phyloP scores from a whole-genome alignment of 176 grass and related monocot species.

The Elymus sibiricus region DNA sequence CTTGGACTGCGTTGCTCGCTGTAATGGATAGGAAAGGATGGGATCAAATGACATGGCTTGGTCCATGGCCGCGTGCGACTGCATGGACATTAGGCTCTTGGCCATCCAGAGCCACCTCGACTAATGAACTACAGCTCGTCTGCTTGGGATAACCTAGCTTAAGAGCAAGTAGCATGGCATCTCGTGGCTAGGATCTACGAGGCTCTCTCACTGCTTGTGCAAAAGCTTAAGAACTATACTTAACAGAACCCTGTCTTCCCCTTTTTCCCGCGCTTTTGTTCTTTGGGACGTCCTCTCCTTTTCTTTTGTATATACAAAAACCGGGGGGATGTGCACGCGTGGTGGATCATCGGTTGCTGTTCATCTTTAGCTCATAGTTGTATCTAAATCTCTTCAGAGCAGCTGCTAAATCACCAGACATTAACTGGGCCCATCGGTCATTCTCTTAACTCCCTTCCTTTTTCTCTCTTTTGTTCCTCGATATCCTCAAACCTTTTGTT shows the following conservation, averaged over 20 bases:
- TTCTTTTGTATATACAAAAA: not conserved
- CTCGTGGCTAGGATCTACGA: not conserved
- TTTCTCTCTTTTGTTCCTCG: not conserved
- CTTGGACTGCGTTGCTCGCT: not conserved
- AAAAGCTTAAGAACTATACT: not conserved
- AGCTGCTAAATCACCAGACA: too few species aligned
- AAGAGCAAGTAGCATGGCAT: conserved; percentile 13
- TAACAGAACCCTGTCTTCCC: not conserved
- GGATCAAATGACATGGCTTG: conserved; percentile 28
- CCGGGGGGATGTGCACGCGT: not conserved
- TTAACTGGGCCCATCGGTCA: not conserved
- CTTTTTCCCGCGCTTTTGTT: not conserved
- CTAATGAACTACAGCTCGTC: conserved; percentile 6
- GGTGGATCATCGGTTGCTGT: not conserved
- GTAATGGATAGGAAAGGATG: not conserved
- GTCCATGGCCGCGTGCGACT: not conserved
- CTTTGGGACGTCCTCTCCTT: not conserved
- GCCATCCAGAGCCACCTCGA: not conserved
- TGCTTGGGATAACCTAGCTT: conserved; percentile 22
- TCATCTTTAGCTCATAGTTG: not conserved
- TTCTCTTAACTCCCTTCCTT: too few species aligned
- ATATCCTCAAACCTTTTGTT: not conserved
- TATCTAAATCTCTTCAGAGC: not conserved
- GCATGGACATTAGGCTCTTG: not conserved
- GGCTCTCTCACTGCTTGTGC: not conserved